Base-by-base conservation (phyloP, 2,329 filamentous ascomycete genomes). In the Tolypocladium tundrense region DNA sequence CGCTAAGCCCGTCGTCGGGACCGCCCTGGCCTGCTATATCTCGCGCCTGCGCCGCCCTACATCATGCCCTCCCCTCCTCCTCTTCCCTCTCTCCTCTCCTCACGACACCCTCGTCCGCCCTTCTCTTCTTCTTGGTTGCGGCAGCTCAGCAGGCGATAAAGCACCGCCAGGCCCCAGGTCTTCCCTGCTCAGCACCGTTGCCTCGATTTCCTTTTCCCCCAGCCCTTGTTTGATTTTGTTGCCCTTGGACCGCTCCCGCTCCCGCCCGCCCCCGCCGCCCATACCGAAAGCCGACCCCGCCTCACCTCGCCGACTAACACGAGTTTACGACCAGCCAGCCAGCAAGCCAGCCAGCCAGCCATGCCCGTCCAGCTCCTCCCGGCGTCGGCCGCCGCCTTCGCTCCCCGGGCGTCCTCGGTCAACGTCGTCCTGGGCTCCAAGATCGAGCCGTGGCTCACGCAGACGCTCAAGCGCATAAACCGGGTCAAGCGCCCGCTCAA, bases 401-500 rank as follows among this genome's bases (percentile, higher is more conserved):
- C 93, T 67, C 93, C 93, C 66, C 85, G 94, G 69, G 83, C 84
- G 60, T 91, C 91, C 54, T 91, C 90, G 33, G 93, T 96, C 73
- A 97, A 95, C 72, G 90, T 99, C 66, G 94, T 99, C 60, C 81
- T 99, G 68, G 89, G 87, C 69, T 88, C 88, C 72, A 96, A 94
- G 79, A 86, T 95, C 69, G 92, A 97, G 77, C 89, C 91, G 60
- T 99, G 94, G 94, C 83, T 97, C 75, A 99, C 94, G 41, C 90
- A 92, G 71, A 96, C 92, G 13, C 81, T 99, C 68, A 97, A 97
- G 83, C 87, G 94, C 73, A 91, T 97, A 78, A 97, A 96, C 81
- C 85, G 89, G 66, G 86, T 97, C 68, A 99, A 97, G 84, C 89
- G 94, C 67, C 93, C 94, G 61, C 84, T 97, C 75, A 99, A 99